Conservation (phyloP, 352 stramenopile genomes). For the Phytopythium sindhum region DNA sequence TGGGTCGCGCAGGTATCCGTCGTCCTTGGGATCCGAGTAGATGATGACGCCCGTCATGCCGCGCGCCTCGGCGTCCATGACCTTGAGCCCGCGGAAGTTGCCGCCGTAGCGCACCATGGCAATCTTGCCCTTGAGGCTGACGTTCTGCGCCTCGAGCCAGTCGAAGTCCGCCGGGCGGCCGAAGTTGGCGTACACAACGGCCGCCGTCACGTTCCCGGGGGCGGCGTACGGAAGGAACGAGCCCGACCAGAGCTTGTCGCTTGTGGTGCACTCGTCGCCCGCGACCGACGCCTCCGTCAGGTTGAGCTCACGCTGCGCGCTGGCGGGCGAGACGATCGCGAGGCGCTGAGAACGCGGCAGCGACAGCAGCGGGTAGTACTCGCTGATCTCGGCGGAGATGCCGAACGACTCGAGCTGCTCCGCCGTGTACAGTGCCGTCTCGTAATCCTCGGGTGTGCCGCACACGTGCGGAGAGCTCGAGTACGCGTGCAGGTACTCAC, state of each 20-base stretch:
- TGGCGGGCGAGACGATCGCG: constrained; percentile 40
- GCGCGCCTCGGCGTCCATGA: constrained; percentile 79
- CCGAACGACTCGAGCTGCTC: constrained; percentile 55
- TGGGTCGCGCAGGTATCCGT: constrained; percentile 61
- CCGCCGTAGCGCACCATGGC: constrained; percentile 82
- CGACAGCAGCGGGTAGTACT: constrained; percentile 67
- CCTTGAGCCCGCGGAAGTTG: constrained; percentile 76
- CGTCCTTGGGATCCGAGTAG: constrained; percentile 86
- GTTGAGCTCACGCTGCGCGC: constrained; percentile 31
- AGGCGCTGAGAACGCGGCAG: constrained; percentile 42
- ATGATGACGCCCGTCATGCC: constrained; percentile 81
- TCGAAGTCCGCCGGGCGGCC: constrained; percentile 80
- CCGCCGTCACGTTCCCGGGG: constrained; percentile 63
- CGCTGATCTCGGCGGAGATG: constrained; percentile 49
- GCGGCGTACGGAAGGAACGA: constrained; percentile 84
- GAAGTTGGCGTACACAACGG: constrained; percentile 89
- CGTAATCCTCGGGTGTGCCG: constrained; percentile 53
- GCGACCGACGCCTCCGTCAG: constrained; percentile 55
- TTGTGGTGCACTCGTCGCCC: constrained; percentile 65
- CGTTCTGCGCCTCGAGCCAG: constrained; percentile 56
- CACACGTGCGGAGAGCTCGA: constrained; percentile 39
- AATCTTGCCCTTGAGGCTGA: constrained; percentile 78
- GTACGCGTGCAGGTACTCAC: constrained; percentile 42
- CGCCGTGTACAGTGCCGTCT: constrained; percentile 55
- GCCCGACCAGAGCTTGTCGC: constrained; percentile 41